phyloP scores from a whole-genome alignment of 2,329 filamentous ascomycete genomes.

The Myriosclerotinia duriaeana region DNA sequence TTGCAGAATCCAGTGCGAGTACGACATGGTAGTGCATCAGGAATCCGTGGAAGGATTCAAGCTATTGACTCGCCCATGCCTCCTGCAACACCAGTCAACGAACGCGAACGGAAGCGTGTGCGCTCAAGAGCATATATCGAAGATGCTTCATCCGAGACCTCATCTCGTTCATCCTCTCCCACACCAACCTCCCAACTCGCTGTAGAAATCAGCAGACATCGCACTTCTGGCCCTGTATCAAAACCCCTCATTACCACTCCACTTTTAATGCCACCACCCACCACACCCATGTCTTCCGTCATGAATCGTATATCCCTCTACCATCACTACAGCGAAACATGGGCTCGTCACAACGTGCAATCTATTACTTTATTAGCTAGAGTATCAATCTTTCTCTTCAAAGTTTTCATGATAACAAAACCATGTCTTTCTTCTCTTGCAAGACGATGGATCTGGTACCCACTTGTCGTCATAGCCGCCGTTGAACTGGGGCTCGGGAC shows the following conservation, averaged over 20 bases:
- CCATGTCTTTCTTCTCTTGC: conserved; percentile 72
- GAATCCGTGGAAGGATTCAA: conserved; percentile 37
- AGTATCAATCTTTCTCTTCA: conserved; percentile 64
- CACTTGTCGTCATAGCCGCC: conserved; percentile 67
- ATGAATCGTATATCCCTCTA: conserved; percentile 36
- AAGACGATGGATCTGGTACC: conserved; percentile 62
- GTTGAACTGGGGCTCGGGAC: conserved; percentile 56
- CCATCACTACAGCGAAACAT: conserved; percentile 43
- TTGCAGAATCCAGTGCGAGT: conserved; percentile 37
- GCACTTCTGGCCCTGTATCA: conserved; percentile 10
- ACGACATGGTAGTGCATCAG: conserved; percentile 33
- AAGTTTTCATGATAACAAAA: conserved; percentile 63
- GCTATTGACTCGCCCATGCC: conserved; percentile 39
- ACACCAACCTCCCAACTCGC: conserved; percentile 29
- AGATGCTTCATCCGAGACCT: conserved; percentile 32
- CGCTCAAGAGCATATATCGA: conserved; percentile 36
- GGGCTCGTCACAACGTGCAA: conserved; percentile 39
- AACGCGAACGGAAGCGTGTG: conserved; percentile 35
- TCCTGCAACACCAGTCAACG: conserved; percentile 35
- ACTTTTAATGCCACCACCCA: conserved; percentile 45
- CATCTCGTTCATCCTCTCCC: conserved; percentile 29
- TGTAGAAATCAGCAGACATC: conserved; percentile 26
- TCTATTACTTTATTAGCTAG: conserved; percentile 46
- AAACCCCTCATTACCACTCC: conserved; percentile 38
- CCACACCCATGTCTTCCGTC: conserved; percentile 39